Evolutionary conservation across 1,284 basidiomycete species (phyloP).

Genomic region (Moesziomyces sp.): DNA sequence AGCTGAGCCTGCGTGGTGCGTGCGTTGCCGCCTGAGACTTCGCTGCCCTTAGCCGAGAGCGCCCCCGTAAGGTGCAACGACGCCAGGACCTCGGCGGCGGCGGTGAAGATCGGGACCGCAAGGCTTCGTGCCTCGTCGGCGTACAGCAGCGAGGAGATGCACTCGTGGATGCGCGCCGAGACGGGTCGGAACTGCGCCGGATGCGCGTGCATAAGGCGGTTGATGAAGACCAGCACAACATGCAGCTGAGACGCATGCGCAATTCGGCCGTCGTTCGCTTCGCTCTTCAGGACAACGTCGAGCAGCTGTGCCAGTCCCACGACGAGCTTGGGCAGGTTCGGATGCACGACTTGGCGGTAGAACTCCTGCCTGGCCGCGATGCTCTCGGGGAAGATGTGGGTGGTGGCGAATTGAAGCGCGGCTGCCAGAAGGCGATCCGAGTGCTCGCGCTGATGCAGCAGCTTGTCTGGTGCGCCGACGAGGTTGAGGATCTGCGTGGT

Average conservation of each 20-base stretch:
- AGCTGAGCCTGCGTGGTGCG: slow-evolving; percentile 54
- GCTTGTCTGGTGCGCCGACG: slow-evolving; percentile 27
- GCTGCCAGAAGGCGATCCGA: slow-evolving; percentile 26
- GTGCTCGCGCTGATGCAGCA: slow-evolving; percentile 11
- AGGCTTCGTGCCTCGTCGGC: slow-evolving; percentile 6
- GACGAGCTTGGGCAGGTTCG: slow-evolving; percentile 38
- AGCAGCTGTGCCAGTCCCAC: slow-evolving; percentile 23
- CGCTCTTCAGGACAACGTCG: slow-evolving; percentile 8
- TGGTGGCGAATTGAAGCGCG: slow-evolving; percentile 20
- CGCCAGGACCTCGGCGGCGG: slow-evolving; percentile 40
- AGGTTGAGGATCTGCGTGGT: slow-evolving; percentile 41
- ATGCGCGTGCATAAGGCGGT: slow-evolving; percentile 35
- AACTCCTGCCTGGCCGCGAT: slow-evolving; percentile 46
- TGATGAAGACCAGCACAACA: slow-evolving; percentile 22
- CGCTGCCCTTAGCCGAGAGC: slow-evolving; percentile 36
- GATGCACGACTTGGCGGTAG: slow-evolving; percentile 50
- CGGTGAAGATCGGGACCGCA: slow-evolving; percentile 14
- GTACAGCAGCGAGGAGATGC: slow-evolving; percentile 40
- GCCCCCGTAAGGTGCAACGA: slow-evolving; percentile 54
- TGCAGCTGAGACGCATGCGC: slow-evolving; percentile 14
- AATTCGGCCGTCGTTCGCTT: slow-evolving; percentile 3
- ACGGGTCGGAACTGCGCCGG: slow-evolving; percentile 46
- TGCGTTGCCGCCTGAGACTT: slow-evolving; percentile 27
- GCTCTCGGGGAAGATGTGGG: slow-evolving; percentile 35
- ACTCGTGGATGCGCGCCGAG: slow-evolving; percentile 37